A percentile compares a stretch with the other conserved stretches of the same genome.
These are phyloP conservation scores for Neurospora pannonica DNA, from an alignment of 495 filamentous ascomycete genomes.

Conservation along the genomic window DNA sequence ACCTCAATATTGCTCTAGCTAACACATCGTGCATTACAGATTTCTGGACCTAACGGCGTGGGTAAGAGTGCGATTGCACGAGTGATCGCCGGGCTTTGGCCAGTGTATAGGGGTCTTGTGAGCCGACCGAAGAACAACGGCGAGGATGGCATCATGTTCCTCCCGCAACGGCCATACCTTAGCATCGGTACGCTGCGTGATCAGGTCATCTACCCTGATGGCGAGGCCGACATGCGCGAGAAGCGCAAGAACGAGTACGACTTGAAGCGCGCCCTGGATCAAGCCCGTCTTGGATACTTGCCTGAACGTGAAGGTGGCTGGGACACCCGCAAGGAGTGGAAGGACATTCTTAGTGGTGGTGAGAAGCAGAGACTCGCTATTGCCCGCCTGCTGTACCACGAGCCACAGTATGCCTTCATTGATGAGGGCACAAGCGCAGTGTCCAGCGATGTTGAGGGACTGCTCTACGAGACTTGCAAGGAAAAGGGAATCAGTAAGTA, in stretches of 20 bases:
- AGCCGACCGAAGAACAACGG: conserved; percentile 72
- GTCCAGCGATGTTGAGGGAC: conserved; percentile 84
- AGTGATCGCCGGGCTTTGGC: conserved; percentile 90
- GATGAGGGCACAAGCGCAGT: conserved; percentile 96
- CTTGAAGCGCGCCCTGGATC: conserved; percentile 67
- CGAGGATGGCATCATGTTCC: conserved; percentile 92
- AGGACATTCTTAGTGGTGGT: conserved; percentile 92
- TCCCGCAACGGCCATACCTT: conserved; percentile 89
- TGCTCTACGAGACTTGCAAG: conserved; percentile 88
- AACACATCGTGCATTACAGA: conserved; percentile 23
- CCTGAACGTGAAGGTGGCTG: conserved; percentile 89
- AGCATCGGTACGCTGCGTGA: conserved; percentile 92
- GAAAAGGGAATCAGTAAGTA: conserved; percentile 78
- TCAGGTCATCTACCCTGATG: conserved; percentile 97
- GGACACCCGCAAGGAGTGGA: conserved; percentile 97
- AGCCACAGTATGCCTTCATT: conserved; percentile 85
- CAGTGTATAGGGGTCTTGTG: conserved; percentile 83
- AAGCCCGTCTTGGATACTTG: conserved; percentile 78
- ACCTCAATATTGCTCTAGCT: neutral
- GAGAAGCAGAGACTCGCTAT: conserved; percentile 95
- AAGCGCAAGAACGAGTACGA: conserved; percentile 64
- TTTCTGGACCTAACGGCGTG: conserved; percentile 90
- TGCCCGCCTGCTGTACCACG: conserved; percentile 85
- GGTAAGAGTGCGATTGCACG: conserved; percentile 88
- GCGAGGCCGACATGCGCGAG: conserved; percentile 85